Base-by-base conservation (phyloP, 1,284 basidiomycete genomes). In the Amylostereum areolatum region DNA sequence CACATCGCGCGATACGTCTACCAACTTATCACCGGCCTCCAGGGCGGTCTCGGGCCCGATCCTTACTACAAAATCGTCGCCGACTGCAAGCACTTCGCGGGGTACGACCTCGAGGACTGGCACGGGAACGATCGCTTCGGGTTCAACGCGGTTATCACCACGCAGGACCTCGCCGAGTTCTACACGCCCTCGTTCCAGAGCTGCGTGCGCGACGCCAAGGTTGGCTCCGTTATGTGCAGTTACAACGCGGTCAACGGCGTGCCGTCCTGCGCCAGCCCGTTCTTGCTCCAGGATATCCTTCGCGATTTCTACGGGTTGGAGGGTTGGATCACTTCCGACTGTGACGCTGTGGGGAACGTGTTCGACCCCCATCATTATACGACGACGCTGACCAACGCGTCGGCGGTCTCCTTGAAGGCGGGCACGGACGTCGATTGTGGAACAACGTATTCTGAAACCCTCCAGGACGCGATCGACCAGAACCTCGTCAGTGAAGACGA, bases 201-300 rank as follows among this genome's bases (percentile, higher is more conserved):
- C 45, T 80, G 78, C 56, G 77, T 78, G 25, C 69, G 78, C 43
- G 79, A 81, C 55, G 78, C 78, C 12, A 75, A 77, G 54, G 79
- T 76, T 40, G 75, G 68, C 2, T 74, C 74, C 30, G 67, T 79
- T 34, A 81, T 81, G 78, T 81, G 78, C 66, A 75, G 72, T 51
- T 81, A 81, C 56, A 81, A 81, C 54, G 72, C 77, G 9, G 76
- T 81, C 18, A 80, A 81, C 52, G 79, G 78, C 2, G 61, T 81
- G 32, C 78, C 79, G 6, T 66, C 74, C 1, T 81, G 78, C 55
- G 77, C 76, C 10, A 72, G 68, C 57, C 65, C 68, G 3, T 81
- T 72, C 57, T 63, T 81, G 32, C 64, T 81, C 35, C 76, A 80
- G 55, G 65, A 67, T 35, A 60, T 81, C 24, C 59, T 79, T 24